Base-by-base conservation (phyloP, 805 yeast genomes). In the Sugiyamaella boreocaroliniensis region DNA sequence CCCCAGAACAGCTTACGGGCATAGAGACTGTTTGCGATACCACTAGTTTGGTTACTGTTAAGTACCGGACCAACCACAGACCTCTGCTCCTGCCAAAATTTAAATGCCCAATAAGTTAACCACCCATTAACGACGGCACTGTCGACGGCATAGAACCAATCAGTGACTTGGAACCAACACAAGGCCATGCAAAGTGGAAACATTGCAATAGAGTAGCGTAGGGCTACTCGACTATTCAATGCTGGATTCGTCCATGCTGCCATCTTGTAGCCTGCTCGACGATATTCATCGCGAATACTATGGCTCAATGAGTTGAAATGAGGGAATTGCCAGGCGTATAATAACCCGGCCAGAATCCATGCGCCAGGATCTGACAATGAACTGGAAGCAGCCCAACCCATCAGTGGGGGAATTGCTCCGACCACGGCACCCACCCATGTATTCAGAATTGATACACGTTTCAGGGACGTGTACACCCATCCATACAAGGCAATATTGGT, bases 391-490 rank as follows among this genome's bases (percentile, higher is more conserved):
- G 96, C 97, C 99, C 99, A 93, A 1, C 99, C 99, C 99, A 93
- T 93, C 48, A 93, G 76, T 18, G 99, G 99, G 0, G 99, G 99
- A 46, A 93, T 86, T 0, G 97, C 99, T 3, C 99, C 99, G 3
- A 93, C 99, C n/a, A 93, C 67, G 0, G 99, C 99, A 16, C 99
- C 99, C 2, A 93, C 93, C 99, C 99, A 93, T 0, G 99, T 93
- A 68, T 93, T 93, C 42, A 86, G 67, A 49, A 93, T 92, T 20
- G 87, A 83, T 55, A 76, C 80, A 52, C 99, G 77, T 65, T 93
- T 93, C 66, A 93, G 71, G 0, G 97, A 85, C 0, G 99, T 93
- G 71, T 93, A 93, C 0, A 85, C 69, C 86, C 98, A 90, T 0
- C 95, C 82, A 64, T 93, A 93, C 10, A 93, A 75, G 0, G 79